Evolutionary conservation across 331 rosid genomes (phyloP), one percentile per base, ranked within the genome.

Genomic region (Prunus yedoensis): DNA sequence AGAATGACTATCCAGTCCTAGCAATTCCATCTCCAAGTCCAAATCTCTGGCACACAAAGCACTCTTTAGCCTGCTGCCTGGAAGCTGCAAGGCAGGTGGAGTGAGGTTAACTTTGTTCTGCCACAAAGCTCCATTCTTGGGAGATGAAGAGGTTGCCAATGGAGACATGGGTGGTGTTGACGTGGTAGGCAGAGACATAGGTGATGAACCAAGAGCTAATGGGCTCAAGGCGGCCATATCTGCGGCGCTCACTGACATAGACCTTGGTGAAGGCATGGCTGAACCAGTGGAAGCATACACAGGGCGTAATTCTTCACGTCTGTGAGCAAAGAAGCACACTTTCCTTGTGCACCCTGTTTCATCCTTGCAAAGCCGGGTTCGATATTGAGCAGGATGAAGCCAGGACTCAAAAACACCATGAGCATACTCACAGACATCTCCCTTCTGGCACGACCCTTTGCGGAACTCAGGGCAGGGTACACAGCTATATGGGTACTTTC

Each of bases 381-480:
- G 77, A 80, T 95, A 95, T 50, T 95, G 99, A 8, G 99, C 97
- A 73, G 99, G 99, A 69, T 95, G 99, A 27, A 95, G 97, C 99
- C 99, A 92, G 9, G 99, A 95, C 88, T 95, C 99, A 0, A 95
- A 95, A 53, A 95, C 97, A 56, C 99, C 99, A 63, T 95, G 99
- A 2, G 99, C 97, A 76, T 95, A 95, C 78, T 95, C 99, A n/a
- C 99, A 95, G n/a, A 93, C 78, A 78, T 95, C 99, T 1, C 84
- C 97, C 85, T 95, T 95, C 76, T 83, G 92, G 84, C 99, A 95
- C 1, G 96, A 16, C 43, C 97, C 97, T 77, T 95, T 95, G 25
- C 99, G 97, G 78, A 95, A 95, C 81, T 95, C 99, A 0, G 97
- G 99, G 91, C 99, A 95, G 14, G 99, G 99, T 23, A 95, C 99